phyloP scores from a whole-genome alignment of 352 stramenopile genomes.

The Globisporangium paddicum region DNA sequence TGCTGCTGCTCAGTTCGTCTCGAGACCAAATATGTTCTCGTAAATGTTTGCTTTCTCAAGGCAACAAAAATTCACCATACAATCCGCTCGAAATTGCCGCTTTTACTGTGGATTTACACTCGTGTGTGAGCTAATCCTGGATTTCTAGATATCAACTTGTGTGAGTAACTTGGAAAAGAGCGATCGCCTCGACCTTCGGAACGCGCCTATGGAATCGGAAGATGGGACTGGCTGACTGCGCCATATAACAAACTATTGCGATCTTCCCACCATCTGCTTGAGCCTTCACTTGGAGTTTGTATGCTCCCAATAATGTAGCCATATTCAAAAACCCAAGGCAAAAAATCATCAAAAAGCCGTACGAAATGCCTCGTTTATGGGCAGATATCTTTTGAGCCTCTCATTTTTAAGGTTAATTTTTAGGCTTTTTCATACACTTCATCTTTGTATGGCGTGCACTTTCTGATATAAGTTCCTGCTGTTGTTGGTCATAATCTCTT shows the following conservation, averaged over 20 bases:
- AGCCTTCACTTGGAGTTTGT: background rate
- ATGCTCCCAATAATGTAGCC: background rate
- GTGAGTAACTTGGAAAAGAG: background rate
- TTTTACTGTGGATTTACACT: background rate
- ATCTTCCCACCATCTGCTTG: background rate
- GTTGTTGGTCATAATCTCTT: no score
- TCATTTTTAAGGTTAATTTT: no score
- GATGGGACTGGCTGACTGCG: background rate
- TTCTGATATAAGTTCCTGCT: no score
- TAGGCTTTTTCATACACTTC: no score
- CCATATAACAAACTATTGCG: background rate
- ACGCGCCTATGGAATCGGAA: background rate
- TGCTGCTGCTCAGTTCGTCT: background rate
- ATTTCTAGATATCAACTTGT: background rate
- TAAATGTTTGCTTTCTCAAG: no score
- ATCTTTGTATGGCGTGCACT: no score
- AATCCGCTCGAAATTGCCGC: background rate
- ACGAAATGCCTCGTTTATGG: background rate
- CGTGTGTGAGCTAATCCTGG: background rate
- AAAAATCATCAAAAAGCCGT: background rate
- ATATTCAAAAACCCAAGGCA: background rate
- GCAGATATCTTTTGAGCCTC: background rate
- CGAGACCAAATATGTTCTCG: no score
- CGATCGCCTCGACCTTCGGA: background rate
- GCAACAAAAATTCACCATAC: background rate